Evolutionary conservation across 805 yeast genomes (phyloP), one percentile per base, ranked within the genome.

Genomic region (Ogataea dorogensis): DNA sequence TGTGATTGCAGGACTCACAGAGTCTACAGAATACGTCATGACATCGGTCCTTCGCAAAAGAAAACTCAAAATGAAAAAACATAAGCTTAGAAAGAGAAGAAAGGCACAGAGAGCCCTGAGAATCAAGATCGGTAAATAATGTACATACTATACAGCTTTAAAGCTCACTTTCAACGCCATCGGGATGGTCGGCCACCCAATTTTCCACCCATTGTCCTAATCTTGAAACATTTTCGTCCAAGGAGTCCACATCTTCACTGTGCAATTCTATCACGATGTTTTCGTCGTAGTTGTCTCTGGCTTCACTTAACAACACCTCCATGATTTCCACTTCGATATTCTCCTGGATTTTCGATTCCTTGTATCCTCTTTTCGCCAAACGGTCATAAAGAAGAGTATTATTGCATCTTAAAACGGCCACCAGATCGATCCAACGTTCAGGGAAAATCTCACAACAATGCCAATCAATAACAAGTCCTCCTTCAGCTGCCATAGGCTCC

Each of bases 401-500:
- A 53, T 85, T 83, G 28, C 95, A 80, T 46, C 89, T 71, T 38
- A 93, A 68, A 1, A 93, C 98, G 24, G 88, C 83, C 5, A 93
- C 98, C 44, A 93, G 69, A 60, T 93, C 99, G 33, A 93, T 85
- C 58, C 87, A 73, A 49, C 94, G 68, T 56, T 88, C 98, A 1
- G 98, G 98, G 56, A 93, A 91, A 14, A 86, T 76, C 54, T 93
- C 98, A 63, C 95, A 87, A 28, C 91, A 93, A 58, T 93, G 99
- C 98, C 98, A 93, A 61, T 93, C 99, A 9, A 93, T 71, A 7
- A 93, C 67, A n/a, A 73, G 70, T 1, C 94, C 95, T n/a, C 99
- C 99, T 45, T 77, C 67, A 35, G 81, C 82, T 31, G 89, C 67
- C 24, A 81, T 73, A 5, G 81, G 80, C 58, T 89, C 96, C 32